Base-by-base conservation (phyloP, 805 yeast species). In the Candida hispaniensis region DNA sequence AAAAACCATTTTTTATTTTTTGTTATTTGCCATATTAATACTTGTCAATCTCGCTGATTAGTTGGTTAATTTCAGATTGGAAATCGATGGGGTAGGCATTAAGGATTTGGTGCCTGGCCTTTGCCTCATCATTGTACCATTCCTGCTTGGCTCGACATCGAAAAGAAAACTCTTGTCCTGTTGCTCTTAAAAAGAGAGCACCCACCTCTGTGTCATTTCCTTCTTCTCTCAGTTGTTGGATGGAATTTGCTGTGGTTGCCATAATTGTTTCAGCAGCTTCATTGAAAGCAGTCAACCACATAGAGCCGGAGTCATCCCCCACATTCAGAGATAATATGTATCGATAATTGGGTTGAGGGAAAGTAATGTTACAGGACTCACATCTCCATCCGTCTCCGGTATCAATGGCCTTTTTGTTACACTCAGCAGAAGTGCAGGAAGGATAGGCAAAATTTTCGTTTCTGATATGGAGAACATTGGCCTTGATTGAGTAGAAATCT, bases 251-350 rank as follows among this genome's bases (percentile, higher is more conserved):
- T 0, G 88, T 75, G 34, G 65, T 60, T 2, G 74, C 79, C 38
- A 88, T 60, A 26, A 91, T 56, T 44, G 65, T 64, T 26, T 63
- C 64, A 1, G 93, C 97, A 43, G 77, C 79, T 11, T 79, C 88
- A 55, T 91, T 94, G 51, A 91, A 91, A 40, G 79, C 62, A 1
- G 93, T 78, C 18, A 81, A 60, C 93, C 95, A 85, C 41, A 85
- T 54, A 54, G 79, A 85, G 13, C 86, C 93, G 4, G 93, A 69
- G 46, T 66, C 64, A 56, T 91, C 98, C 49, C 75, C 66, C n/a
- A 85, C 69, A 3, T 82, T 71, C 28, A 74, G 55, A n/a, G 78
- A 75, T 47, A 88, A 56, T 35, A 85, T 74, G 47, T 80, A 91
- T 55, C 97, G 71, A 61, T 80, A 75, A 30, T 67, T 61, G 12